Percentiles rank a stretch among this genome's conserved stretches.
These are phyloP conservation scores for Aspergillus coremiiformis DNA, from an alignment of 495 filamentous ascomycete species.

Conservation along the genomic window DNA sequence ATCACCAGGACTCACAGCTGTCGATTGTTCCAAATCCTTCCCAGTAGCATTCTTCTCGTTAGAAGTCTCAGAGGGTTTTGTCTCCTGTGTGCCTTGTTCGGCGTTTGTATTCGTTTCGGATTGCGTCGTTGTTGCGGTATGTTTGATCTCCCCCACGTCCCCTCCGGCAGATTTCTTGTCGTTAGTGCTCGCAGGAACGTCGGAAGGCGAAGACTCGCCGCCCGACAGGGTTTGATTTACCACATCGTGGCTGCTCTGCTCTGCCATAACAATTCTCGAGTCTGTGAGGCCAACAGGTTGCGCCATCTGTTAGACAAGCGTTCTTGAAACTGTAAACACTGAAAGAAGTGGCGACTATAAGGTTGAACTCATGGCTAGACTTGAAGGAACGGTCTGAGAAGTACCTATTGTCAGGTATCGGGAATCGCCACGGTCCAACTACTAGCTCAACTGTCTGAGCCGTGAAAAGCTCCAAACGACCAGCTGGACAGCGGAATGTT, in stretches of 20 bases:
- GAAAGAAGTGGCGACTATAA: conserved; percentile 15
- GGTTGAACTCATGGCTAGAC: conserved; percentile 19
- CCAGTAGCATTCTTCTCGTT: conserved; percentile 22
- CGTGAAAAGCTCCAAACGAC: conserved; percentile 31
- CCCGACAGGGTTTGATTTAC: conserved; percentile 71
- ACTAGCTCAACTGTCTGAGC: conserved; percentile 36
- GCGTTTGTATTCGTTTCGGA: conserved; percentile 22
- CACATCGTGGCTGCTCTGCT: conserved; percentile 70
- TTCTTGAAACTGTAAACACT: conserved; percentile 19
- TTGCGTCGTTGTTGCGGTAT: conserved; percentile 30
- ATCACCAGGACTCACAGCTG: conserved; percentile 24
- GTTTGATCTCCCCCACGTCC: conserved; percentile 45
- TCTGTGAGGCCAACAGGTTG: conserved; percentile 35
- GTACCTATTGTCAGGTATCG: conserved; percentile 48
- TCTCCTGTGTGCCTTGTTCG: conserved; percentile 24
- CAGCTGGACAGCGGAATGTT: conserved; percentile 23
- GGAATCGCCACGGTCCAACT: conserved; percentile 44
- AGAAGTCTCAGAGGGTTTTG: conserved; percentile 7
- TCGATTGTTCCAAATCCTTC: conserved; percentile 23
- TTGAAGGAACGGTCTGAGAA: conserved; percentile 15
- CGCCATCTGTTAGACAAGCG: conserved; percentile 32
- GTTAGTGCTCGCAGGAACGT: conserved; percentile 60
- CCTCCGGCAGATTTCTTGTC: conserved; percentile 47
- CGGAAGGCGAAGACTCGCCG: conserved; percentile 64
- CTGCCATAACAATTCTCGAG: conserved; percentile 72